Base-by-base conservation (phyloP, 139 green algal genomes). In the Asterochloris erici region DNA sequence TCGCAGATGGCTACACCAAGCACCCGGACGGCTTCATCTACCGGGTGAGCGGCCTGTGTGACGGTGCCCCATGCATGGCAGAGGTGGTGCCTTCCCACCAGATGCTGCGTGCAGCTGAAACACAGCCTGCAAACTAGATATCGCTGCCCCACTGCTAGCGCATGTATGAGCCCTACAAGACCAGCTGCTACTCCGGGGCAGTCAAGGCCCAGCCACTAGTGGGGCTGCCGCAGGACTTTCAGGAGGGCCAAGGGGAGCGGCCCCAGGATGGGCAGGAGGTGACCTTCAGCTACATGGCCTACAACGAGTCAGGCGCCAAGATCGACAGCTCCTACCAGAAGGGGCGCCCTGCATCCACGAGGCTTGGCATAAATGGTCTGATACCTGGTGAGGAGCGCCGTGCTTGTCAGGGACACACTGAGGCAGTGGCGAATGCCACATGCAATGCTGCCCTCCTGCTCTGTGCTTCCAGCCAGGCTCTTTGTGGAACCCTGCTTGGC, bases 241-340 rank as follows among this genome's bases (percentile, higher is more conserved):
- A 90, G 63, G 83, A 85, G 47, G 95, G 94, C 13, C 62, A 12
- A 1, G 94, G 93, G 0, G 26, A 78, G 12, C 79, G 77, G 62
- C 95, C 96, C 2, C 11, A 83, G 61, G 92, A 98, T 74, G 95
- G 94, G 0, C 94, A 99, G 86, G 87, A 99, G 90, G 93, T 97
- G 23, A 83, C 92, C 11, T 99, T 99, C 86, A 83, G 99, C 81
- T 99, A 99, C 90, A 96, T 90, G 0, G 97, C 92, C 2, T 99
- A 98, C 90, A 99, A 99, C 85, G 97, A 99, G 87, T 92, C 86
- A 0, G 96, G 93, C 11, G 73, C 85, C 16, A 74, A 90, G 19
- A 98, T 99, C 71, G 97, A 99, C 88, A 95, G 84, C 68, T 96
- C 91, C 11, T 99, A 98, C 85, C 78, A 89, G 27, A 91, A 98